These are phyloP conservation scores for Rhizopogon salebrosus DNA, from an alignment of 768 basidiomycete genomes.

Conservation along the genomic window DNA sequence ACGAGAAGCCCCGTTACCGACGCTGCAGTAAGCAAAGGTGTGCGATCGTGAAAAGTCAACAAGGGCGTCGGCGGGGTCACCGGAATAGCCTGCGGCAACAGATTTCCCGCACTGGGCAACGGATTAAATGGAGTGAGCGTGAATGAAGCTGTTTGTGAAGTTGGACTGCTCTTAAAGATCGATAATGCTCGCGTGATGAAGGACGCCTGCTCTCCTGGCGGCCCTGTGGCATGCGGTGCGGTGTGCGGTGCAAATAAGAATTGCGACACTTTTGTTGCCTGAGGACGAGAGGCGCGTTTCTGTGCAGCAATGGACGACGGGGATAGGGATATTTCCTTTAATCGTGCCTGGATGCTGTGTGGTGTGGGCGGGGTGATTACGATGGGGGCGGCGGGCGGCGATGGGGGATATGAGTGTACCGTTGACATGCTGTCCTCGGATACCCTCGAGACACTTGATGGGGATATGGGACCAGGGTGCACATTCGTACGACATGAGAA, in stretches of 20 bases:
- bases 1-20: constrained; percentile 61
- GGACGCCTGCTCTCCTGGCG: constrained; percentile 29
- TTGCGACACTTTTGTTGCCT: constrained; percentile 32
- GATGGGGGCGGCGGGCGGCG: constrained; percentile 34
- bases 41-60: constrained; percentile 66
- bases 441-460: constrained; percentile 12
- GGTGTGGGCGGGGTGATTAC: constrained; percentile 31
- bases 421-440: constrained; percentile 23
- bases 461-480: constrained; percentile 18
- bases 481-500: constrained; percentile 48
- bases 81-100: constrained; percentile 16
- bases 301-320: neutral
- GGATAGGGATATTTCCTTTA: constrained; percentile 18
- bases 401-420: constrained; percentile 56
- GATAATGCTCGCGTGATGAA: constrained; percentile 49
- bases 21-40: constrained; percentile 56
- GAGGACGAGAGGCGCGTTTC: constrained; percentile 7
- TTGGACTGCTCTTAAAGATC: constrained; percentile 41
- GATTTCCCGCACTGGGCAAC: constrained; percentile 13
- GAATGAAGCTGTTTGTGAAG: constrained; percentile 60
- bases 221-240: constrained; percentile 27
- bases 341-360: constrained; percentile 24
- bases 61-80: constrained; percentile 37
- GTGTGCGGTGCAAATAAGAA: constrained; percentile 50
- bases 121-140: constrained; percentile 34